Conservation (phyloP, 2,329 filamentous ascomycete genomes). For the Pseudogymnoascus sp. region DNA sequence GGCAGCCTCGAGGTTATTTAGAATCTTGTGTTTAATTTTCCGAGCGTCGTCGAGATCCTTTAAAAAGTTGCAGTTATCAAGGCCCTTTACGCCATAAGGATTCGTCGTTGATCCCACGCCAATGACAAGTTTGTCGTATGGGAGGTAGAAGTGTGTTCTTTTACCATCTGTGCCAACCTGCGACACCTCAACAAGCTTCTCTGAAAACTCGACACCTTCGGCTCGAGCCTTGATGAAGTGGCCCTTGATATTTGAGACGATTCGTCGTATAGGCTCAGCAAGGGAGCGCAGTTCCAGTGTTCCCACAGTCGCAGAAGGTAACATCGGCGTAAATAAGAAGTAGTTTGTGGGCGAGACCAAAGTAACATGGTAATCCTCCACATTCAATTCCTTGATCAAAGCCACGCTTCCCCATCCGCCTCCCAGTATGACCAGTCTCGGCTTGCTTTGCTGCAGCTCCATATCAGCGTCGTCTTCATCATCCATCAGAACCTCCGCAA, state of each 20-base stretch:
- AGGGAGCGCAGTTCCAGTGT: slow-evolving; percentile 86
- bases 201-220: slow-evolving; percentile 83
- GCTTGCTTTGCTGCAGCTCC: slow-evolving; percentile 72
- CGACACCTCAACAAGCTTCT: slow-evolving; percentile 82
- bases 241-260: slow-evolving; percentile 68
- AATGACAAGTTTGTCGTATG: slow-evolving; percentile 93
- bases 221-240: slow-evolving; percentile 87
- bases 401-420: slow-evolving; percentile 95
- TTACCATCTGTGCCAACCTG: slow-evolving; percentile 64
- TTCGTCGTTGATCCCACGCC: slow-evolving; percentile 90
- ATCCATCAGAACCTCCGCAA: slow-evolving; percentile 79
- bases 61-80: slow-evolving; percentile 89
- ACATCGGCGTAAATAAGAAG: slow-evolving; percentile 96
- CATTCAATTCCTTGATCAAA: slow-evolving; percentile 79
- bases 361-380: slow-evolving; percentile 91
- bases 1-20: slow-evolving; percentile 82
- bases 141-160: slow-evolving; percentile 81
- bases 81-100: slow-evolving; percentile 87
- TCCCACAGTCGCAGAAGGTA: slow-evolving; percentile 92
- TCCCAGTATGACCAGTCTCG: slow-evolving; percentile 83
- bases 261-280: slow-evolving; percentile 85
- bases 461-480: slow-evolving; percentile 74
- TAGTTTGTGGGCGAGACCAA: slow-evolving; percentile 93
- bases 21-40: slow-evolving; percentile 77
- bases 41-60: slow-evolving; percentile 93